phyloP scores from a whole-genome alignment of 2,329 filamentous ascomycete species.

The Colletotrichum sp. region DNA sequence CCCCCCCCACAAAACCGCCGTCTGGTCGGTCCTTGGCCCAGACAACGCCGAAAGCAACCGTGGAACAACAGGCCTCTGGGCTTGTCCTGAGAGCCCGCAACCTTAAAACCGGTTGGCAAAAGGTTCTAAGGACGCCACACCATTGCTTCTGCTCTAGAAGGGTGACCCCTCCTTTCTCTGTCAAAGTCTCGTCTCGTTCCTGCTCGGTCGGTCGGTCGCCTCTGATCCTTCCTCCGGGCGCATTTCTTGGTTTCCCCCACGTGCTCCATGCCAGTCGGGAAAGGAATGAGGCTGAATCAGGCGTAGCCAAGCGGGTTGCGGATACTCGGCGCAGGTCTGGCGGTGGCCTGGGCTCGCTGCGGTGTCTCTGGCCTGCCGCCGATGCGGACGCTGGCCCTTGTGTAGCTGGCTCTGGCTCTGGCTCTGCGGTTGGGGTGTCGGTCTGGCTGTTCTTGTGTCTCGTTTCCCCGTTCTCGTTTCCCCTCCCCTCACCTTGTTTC shows the following conservation, averaged over 20 bases:
- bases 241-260: slow-evolving; percentile 17
- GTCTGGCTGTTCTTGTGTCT: slow-evolving; percentile 5
- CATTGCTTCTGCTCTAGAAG: slow-evolving; percentile 19
- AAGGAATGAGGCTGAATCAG: slow-evolving; percentile 35
- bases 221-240: slow-evolving; percentile 18
- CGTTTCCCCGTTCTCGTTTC: slow-evolving; percentile 18
- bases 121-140: slow-evolving; percentile 11
- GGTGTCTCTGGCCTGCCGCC: slow-evolving; percentile 16
- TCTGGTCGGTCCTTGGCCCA: not conserved
- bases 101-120: slow-evolving; percentile 7
- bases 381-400: slow-evolving; percentile 19
- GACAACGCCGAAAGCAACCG: slow-evolving; percentile 10
- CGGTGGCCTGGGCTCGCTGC: slow-evolving; percentile 16
- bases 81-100: slow-evolving; percentile 14
- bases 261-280: slow-evolving; percentile 20
- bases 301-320: slow-evolving; percentile 22
- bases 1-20: not conserved
- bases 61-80: slow-evolving; percentile 6
- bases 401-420: not conserved
- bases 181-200: slow-evolving; percentile 7
- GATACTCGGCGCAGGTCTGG: slow-evolving; percentile 19
- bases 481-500: slow-evolving; percentile 3
- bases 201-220: slow-evolving; percentile 7
- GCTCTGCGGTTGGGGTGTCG: not conserved
- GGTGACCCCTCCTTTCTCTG: slow-evolving; percentile 9